Evolutionary conservation across 1,139 yeast species (phyloP), one percentile per base, ranked within the genome.

Genomic region (Geotrichum citri-aurantii): DNA sequence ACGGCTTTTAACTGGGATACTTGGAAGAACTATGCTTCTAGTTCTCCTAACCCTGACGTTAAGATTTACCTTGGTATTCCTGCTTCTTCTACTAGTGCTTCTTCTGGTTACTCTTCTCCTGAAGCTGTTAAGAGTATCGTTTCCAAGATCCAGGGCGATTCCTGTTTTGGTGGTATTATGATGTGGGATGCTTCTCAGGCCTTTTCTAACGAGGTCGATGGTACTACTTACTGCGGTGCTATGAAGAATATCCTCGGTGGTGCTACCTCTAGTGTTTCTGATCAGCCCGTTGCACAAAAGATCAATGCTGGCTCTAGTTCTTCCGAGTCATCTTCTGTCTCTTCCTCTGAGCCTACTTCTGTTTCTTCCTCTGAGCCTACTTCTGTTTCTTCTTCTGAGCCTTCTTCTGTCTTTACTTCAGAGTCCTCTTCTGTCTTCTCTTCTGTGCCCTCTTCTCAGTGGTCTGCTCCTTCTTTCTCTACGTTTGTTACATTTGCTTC

Each of bases 161-260:
- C 65, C 23, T 73, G 80, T 55, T 88, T 90, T 68, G 97, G 96
- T 63, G 97, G 97, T 69, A 80, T 91, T 64, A 84, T 88, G 76
- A 75, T 90, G 65, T 91, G 97, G 97, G 97, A 91, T 74, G 96
- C 96, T 55, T 86, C 95, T 57, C 91, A 87, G 71, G 91, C 86
- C 17, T 81, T 78, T 69, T 69, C 78, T 23, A 89, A 88, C 69
- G 55, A 59, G 19, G 71, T 69, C 29, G 75, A 77, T 54, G 84
- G 83, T 46, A 70, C 68, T 24, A 75, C 74, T 58, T 82, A 72
- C 68, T 81, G 76, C 46, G 72, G 68, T 31, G 75, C 74, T 17
- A 73, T 82, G 75, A 80, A 81, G 68, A 64, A 66, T 42, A 65
- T 74, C 53, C 65, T 78, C 55, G 67, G 65, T 21, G 65, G 64